Conservation (phyloP, 2,329 filamentous ascomycete species). For the Chaetothyriales sp. region DNA sequence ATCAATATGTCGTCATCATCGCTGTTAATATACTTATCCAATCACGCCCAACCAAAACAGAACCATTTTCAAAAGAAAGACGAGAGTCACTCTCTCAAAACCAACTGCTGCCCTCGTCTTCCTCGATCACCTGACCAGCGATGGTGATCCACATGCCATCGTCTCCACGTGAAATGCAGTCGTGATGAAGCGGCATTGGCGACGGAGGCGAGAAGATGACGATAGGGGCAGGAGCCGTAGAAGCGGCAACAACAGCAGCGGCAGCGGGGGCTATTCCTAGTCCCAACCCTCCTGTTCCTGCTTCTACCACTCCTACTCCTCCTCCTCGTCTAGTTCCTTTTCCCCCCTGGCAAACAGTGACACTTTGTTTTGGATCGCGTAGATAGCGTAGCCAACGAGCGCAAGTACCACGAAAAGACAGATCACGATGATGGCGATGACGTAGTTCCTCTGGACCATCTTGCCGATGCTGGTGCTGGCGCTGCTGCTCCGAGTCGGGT, state of each 20-base stretch:
- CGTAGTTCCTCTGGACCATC: slow-evolving; percentile 34
- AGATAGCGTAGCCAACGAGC: slow-evolving; percentile 27
- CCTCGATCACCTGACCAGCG: not conserved
- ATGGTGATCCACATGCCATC: not conserved
- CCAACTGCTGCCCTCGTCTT: not conserved
- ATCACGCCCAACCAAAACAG: no score
- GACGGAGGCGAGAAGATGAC: not conserved
- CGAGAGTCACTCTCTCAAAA: not conserved
- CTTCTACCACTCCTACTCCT: slow-evolving; percentile 5
- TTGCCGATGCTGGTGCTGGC: slow-evolving; percentile 7
- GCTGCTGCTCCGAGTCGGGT: not conserved
- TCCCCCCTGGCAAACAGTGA: slow-evolving; percentile 19
- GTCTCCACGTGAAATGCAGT: not conserved
- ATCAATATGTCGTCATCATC: no score
- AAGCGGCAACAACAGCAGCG: not conserved
- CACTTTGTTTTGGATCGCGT: slow-evolving; percentile 24
- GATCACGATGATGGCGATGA: slow-evolving; percentile 38
- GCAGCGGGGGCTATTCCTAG: not conserved
- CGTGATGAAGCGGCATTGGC: not conserved
- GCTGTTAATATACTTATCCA: no score
- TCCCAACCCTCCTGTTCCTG: not conserved
- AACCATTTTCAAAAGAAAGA: no score
- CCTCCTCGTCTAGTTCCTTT: slow-evolving; percentile 21
- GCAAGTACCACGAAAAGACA: slow-evolving; percentile 35
- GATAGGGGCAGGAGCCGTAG: not conserved